Conservation (phyloP, 768 basidiomycete genomes). For the Kwoniella sp. region DNA sequence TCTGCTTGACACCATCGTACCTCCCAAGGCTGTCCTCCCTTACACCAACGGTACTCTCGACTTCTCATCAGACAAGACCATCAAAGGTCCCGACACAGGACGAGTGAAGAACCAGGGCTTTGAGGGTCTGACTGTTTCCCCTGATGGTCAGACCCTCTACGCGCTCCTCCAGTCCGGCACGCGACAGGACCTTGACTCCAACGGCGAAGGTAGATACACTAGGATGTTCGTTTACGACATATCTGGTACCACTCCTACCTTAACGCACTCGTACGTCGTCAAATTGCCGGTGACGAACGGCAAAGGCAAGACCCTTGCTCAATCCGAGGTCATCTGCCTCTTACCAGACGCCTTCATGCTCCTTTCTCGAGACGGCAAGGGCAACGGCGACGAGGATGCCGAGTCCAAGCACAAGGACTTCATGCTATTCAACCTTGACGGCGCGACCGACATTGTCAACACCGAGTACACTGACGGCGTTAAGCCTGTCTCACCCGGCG, state of each 20-base stretch:
- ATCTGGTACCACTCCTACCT: conserved; percentile 49
- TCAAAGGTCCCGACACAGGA: conserved; percentile 61
- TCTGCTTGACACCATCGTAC: conserved; percentile 65
- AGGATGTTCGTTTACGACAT: conserved; percentile 66
- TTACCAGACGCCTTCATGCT: conserved; percentile 64
- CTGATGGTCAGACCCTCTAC: conserved; percentile 62
- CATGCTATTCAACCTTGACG: conserved; percentile 64
- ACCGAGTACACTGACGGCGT: conserved; percentile 64
- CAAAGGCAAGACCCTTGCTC: conserved; percentile 60
- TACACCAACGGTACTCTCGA: conserved; percentile 59
- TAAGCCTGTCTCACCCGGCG: conserved; percentile 62
- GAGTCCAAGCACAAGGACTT: conserved; percentile 62
- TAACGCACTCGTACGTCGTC: conserved; percentile 47
- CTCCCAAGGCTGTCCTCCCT: conserved; percentile 65
- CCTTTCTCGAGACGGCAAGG: conserved; percentile 63
- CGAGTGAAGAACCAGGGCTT: conserved; percentile 66
- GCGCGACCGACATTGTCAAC: conserved; percentile 67
- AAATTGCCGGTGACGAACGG: conserved; percentile 58
- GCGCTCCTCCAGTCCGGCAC: conserved; percentile 68
- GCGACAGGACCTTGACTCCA: conserved; percentile 65
- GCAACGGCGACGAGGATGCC: conserved; percentile 64
- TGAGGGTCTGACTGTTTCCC: conserved; percentile 65
- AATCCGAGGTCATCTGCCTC: conserved; percentile 67
- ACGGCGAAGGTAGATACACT: conserved; percentile 62
- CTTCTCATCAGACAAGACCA: conserved; percentile 58